These are phyloP conservation scores for Aspergillus ibericus DNA, from an alignment of 2,329 filamentous ascomycete species.

Conservation along the genomic window DNA sequence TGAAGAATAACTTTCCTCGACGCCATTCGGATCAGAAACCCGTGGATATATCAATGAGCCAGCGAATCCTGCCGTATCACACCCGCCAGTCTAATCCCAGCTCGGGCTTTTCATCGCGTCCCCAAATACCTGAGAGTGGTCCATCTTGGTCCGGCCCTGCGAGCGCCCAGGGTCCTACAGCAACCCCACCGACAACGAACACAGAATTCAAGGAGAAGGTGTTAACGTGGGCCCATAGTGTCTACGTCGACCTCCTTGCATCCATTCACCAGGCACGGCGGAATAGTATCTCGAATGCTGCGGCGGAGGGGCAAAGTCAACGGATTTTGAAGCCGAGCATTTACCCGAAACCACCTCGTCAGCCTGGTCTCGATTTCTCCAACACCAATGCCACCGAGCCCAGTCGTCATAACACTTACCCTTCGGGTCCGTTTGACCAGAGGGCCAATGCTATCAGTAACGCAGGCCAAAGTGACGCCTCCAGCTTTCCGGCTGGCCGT, in stretches of 20 bases:
- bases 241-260: slow-evolving; percentile 69
- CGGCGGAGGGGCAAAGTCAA: slow-evolving; percentile 41
- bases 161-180: slow-evolving; percentile 19
- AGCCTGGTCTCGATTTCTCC: slow-evolving; percentile 54
- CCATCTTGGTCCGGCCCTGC: slow-evolving; percentile 28
- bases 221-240: slow-evolving; percentile 67
- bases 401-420: slow-evolving; percentile 37
- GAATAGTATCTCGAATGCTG: slow-evolving; percentile 50
- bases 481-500: slow-evolving; percentile 13
- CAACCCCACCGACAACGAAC: slow-evolving; percentile 34
- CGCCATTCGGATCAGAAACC: slow-evolving; percentile 38
- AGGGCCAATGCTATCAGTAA: slow-evolving; percentile 16
- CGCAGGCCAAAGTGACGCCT: slow-evolving; percentile 17
- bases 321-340: slow-evolving; percentile 56
- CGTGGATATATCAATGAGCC: slow-evolving; percentile 28
- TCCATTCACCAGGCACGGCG: slow-evolving; percentile 59
- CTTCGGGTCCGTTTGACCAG: slow-evolving; percentile 38
- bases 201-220: slow-evolving; percentile 66
- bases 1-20: slow-evolving; percentile 39
- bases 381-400: slow-evolving; percentile 28
- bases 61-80: slow-evolving; percentile 30
- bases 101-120: slow-evolving; percentile 22
- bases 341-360: slow-evolving; percentile 62
- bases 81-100: slow-evolving; percentile 23
- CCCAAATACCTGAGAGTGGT: slow-evolving; percentile 23